phyloP scores from a whole-genome alignment of 2,329 filamentous ascomycete species.

The Sclerotiophoma versabilis region DNA sequence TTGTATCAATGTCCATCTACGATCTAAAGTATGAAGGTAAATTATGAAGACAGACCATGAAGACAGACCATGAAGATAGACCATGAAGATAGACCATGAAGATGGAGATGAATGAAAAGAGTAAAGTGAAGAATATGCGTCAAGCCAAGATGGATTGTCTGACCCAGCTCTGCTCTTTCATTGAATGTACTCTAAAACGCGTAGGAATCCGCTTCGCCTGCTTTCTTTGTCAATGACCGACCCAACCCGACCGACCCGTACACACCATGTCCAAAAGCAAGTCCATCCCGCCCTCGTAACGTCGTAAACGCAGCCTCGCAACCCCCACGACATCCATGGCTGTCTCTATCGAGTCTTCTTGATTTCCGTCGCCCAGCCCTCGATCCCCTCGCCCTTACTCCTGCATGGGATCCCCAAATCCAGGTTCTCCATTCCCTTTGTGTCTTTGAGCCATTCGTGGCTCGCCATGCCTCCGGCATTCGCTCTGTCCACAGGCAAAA shows the following conservation, averaged over 20 bases:
- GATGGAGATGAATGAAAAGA: too few relatives aligned
- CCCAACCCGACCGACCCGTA: neutral
- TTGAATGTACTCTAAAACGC: too few relatives aligned
- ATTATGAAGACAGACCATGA: too few relatives aligned
- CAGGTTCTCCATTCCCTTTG: constrained; percentile 84
- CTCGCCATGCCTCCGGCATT: constrained; percentile 96
- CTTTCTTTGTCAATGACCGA: neutral
- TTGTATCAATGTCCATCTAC: too few relatives aligned
- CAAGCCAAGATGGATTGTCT: too few relatives aligned
- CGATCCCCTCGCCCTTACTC: constrained; percentile 87
- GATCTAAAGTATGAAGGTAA: too few relatives aligned
- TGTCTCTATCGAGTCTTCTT: constrained; percentile 61
- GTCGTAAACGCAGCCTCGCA: neutral
- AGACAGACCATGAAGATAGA: too few relatives aligned
- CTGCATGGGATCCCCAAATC: constrained; percentile 79
- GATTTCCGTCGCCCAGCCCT: constrained; percentile 89
- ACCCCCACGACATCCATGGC: neutral
- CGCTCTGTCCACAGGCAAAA: constrained; percentile 85
- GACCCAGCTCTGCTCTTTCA: too few relatives aligned
- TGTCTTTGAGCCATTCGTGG: constrained; percentile 82
- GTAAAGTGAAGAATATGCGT: too few relatives aligned
- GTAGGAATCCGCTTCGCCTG: neutral
- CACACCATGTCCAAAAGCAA: neutral
- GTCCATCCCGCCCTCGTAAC: neutral
- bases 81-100: too few relatives aligned